Conservation (phyloP, 1,284 basidiomycete species). For the Rhodofomes roseus region DNA sequence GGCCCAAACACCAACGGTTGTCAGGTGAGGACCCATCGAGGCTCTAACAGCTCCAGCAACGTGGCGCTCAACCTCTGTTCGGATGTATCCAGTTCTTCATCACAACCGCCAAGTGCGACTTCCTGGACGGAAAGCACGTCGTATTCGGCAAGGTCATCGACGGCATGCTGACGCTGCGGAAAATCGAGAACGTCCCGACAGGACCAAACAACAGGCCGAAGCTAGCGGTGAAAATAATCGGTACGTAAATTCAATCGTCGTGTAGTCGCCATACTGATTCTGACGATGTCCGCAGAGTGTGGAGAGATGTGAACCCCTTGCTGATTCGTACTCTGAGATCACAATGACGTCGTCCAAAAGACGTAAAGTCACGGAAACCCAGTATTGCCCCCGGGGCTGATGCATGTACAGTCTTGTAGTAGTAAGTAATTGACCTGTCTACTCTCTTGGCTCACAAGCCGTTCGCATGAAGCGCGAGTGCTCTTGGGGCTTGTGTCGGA, state of each 20-base stretch:
- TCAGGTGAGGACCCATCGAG: conserved; percentile 44
- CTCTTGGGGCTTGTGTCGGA: no score
- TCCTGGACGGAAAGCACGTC: conserved; percentile 89
- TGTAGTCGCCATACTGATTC: neutral
- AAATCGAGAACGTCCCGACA: conserved; percentile 92
- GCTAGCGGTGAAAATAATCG: conserved; percentile 79
- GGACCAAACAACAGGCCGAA: conserved; percentile 86
- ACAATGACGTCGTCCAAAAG: neutral
- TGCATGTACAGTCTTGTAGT: no score
- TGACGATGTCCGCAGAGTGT: conserved; percentile 37
- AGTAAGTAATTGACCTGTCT: no score
- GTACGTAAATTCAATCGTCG: conserved; percentile 38
- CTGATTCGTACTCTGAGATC: neutral
- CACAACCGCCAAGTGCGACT: conserved; percentile 91
- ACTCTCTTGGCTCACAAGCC: no score
- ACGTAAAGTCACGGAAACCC: no score
- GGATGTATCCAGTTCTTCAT: conserved; percentile 99
- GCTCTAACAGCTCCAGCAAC: no score
- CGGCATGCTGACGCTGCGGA: conserved; percentile 87
- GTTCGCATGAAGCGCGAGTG: no score
- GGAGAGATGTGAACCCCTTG: conserved; percentile 46
- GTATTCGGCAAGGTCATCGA: conserved; percentile 85
- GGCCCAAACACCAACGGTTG: conserved; percentile 92
- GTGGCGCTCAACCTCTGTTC: no score
- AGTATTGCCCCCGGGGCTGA: no score